Evolutionary conservation across 495 filamentous ascomycete species (phyloP).

Genomic region (Extremus antarcticus): DNA sequence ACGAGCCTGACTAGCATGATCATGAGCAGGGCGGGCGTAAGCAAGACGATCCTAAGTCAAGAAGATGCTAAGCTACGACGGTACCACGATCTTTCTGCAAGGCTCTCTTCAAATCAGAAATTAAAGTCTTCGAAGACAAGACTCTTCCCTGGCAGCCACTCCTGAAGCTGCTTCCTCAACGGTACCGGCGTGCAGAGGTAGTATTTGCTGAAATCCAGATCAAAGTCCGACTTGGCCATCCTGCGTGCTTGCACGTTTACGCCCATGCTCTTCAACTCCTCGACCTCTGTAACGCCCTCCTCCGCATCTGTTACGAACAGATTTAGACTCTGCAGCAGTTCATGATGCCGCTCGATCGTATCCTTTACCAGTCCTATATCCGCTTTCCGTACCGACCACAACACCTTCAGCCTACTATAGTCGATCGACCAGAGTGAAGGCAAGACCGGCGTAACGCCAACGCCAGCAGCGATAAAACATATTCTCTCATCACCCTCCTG

Average conservation of each 20-base stretch:
- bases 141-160: conserved; percentile 53
- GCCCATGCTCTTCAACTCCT: conserved; percentile 28
- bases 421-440: conserved; percentile 45
- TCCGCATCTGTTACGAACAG: conserved; percentile 50
- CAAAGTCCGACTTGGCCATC: conserved; percentile 44
- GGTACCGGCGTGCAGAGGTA: conserved; percentile 54
- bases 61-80: too few relatives aligned
- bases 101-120: conserved; percentile 31
- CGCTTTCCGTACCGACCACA: conserved; percentile 52
- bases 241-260: conserved; percentile 40
- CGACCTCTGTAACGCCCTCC: conserved; percentile 19
- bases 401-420: conserved; percentile 38
- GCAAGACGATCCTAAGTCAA: too few relatives aligned
- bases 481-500: conserved; percentile 23
- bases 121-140: conserved; percentile 62
- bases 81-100: too few relatives aligned
- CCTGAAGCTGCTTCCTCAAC: conserved; percentile 45
- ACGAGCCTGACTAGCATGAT: too few relatives aligned
- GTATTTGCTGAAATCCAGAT: conserved; percentile 37
- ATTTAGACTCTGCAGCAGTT: conserved; percentile 40
- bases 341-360: conserved; percentile 40
- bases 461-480: conserved; percentile 62
- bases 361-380: conserved; percentile 56
- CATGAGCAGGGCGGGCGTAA: too few relatives aligned
- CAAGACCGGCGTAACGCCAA: conserved; percentile 71